phyloP scores from a whole-genome alignment of 768 basidiomycete species.

The Xerocomellus dryophilus region DNA sequence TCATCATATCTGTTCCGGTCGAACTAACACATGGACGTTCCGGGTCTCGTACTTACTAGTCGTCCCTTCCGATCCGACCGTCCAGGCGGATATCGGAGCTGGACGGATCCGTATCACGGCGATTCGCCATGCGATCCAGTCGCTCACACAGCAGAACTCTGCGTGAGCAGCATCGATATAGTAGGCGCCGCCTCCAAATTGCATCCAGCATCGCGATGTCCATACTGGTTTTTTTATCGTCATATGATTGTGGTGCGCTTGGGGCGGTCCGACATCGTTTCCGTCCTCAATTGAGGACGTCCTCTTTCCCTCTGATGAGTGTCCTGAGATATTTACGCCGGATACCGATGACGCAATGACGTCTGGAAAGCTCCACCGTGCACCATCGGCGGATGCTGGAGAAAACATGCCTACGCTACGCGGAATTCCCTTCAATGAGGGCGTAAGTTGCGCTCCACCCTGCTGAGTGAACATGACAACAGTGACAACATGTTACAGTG shows the following conservation, averaged over 20 bases:
- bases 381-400: not conserved
- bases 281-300: not conserved
- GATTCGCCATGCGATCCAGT: not conserved
- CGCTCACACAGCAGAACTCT: not conserved
- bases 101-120: slow-evolving; percentile 2
- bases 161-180: not conserved
- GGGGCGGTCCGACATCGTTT: not conserved
- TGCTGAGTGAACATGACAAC: not conserved
- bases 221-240: not conserved
- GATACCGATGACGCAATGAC: not conserved
- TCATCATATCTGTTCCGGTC: not conserved
- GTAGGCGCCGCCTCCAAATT: not conserved
- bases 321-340: not conserved
- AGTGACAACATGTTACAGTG: too few species aligned
- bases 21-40: slow-evolving; percentile 1
- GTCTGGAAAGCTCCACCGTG: not conserved
- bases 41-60: not conserved
- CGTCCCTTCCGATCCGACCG: not conserved
- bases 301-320: not conserved
- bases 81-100: slow-evolving; percentile 11
- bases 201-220: not conserved
- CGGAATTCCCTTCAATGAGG: not conserved
- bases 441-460: not conserved
- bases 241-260: not conserved
- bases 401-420: not conserved